These are phyloP conservation scores for Cyclotella baltica DNA, from an alignment of 108 stramenopile species.

Conservation along the genomic window DNA sequence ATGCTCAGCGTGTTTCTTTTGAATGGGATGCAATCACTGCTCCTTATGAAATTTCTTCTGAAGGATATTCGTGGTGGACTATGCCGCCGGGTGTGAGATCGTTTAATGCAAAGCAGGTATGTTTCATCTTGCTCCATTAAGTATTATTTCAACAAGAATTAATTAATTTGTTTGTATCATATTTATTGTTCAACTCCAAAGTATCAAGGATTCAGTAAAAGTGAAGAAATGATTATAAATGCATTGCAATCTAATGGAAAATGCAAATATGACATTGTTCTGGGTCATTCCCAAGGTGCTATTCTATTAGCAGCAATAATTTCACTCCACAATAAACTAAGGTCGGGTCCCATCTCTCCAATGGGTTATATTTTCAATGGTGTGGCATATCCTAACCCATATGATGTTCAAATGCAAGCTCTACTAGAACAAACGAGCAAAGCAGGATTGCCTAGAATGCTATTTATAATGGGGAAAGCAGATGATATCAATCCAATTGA, in stretches of 20 bases:
- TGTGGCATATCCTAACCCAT: constrained; percentile 83
- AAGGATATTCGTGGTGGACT: constrained; percentile 83
- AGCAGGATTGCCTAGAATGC: constrained; percentile 24
- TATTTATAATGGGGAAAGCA: constrained; percentile 69
- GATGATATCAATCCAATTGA: constrained; percentile 79
- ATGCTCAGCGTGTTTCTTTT: constrained; percentile 26
- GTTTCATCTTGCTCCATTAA: not conserved
- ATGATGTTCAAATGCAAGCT: constrained; percentile 4
- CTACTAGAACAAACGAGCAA: constrained; percentile 11
- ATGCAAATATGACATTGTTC: constrained; percentile 63
- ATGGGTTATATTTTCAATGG: constrained; percentile 80
- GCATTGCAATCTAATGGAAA: constrained; percentile 42
- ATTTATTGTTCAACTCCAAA: not conserved
- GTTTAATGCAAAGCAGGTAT: constrained; percentile 70
- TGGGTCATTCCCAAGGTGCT: constrained; percentile 88
- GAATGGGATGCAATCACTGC: constrained; percentile 49
- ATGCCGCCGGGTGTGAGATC: constrained; percentile 79
- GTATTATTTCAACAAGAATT: not conserved
- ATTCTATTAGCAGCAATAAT: constrained; percentile 74
- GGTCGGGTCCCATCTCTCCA: not conserved
- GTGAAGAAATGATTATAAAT: constrained; percentile 49
- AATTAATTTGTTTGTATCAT: not conserved
- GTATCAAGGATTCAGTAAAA: constrained; percentile 74
- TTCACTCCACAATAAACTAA: constrained; percentile 38
- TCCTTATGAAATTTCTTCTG: constrained; percentile 45